phyloP scores from a whole-genome alignment of 805 yeast species.

The Torulaspora franciscae region DNA sequence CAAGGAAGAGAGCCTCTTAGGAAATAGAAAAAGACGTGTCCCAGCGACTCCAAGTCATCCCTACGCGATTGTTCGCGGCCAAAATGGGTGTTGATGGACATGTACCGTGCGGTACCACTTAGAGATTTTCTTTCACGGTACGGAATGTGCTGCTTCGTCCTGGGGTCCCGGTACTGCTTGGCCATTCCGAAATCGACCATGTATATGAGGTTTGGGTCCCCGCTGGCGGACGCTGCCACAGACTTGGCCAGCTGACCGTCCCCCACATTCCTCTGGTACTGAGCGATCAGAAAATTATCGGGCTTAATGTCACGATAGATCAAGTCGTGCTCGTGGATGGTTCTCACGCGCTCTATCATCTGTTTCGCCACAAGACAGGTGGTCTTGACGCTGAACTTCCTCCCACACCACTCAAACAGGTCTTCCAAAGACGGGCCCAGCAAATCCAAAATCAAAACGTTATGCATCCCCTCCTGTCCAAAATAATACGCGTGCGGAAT shows the following conservation, averaged over 20 bases:
- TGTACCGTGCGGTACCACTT: conserved; percentile 81
- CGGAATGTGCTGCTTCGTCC: conserved; percentile 75
- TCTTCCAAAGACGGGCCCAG: conserved; percentile 80
- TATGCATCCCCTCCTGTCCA: conserved; percentile 81
- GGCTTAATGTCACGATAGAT: conserved; percentile 82
- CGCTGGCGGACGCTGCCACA: conserved; percentile 50
- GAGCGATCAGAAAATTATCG: conserved; percentile 63
- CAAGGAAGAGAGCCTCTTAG: conserved; percentile 77
- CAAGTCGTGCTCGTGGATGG: conserved; percentile 69
- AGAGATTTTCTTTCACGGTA: conserved; percentile 74
- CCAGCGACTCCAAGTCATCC: conserved; percentile 76
- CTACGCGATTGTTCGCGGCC: conserved; percentile 81
- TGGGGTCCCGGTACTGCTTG: conserved; percentile 75
- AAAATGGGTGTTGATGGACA: conserved; percentile 84
- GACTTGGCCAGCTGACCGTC: conserved; percentile 19
- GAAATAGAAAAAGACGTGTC: conserved; percentile 78
- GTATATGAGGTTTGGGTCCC: conserved; percentile 63
- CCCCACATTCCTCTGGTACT: conserved; percentile 26
- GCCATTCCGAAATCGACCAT: conserved; percentile 86
- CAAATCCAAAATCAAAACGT: conserved; percentile 68
- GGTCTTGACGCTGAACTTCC: conserved; percentile 65
- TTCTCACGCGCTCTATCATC: conserved; percentile 68
- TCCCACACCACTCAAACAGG: conserved; percentile 82
- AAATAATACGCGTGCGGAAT: conserved; percentile 81
- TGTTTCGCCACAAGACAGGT: conserved; percentile 71